A percentile compares a stretch with the other conserved stretches of the same genome.
phyloP scores from a whole-genome alignment of 1,284 basidiomycete species.

The Leccinum ponderosum region DNA sequence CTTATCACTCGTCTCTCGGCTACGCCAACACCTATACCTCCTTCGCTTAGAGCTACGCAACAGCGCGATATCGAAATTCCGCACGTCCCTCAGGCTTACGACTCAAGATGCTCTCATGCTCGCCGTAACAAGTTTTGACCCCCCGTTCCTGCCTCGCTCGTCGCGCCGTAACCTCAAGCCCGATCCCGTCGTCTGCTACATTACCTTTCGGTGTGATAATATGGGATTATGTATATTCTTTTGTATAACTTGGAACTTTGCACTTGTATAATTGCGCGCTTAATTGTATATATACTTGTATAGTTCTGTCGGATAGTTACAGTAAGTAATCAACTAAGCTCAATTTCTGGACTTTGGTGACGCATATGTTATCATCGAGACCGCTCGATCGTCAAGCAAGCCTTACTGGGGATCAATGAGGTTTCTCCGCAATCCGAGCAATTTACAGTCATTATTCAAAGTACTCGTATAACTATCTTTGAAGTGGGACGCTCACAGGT shows the following conservation, averaged over 20 bases:
- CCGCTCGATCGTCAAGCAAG: background rate
- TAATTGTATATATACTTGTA: constrained; percentile 28
- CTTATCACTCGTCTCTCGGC: constrained; percentile 12
- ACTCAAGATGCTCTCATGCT: constrained; percentile 29
- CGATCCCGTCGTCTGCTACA: constrained; percentile 11
- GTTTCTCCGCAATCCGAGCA: background rate
- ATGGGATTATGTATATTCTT: constrained; percentile 36
- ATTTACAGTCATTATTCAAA: background rate
- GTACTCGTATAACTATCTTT: background rate
- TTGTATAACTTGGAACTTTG: constrained; percentile 27
- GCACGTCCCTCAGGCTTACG: constrained; percentile 6
- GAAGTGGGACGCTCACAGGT: background rate
- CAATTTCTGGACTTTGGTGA: background rate
- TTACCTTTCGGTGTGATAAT: constrained; percentile 27
- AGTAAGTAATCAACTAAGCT: background rate
- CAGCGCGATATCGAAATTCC: constrained; percentile 1
- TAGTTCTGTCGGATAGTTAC: background rate
- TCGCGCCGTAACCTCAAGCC: constrained; percentile 25
- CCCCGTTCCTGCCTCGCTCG: constrained; percentile 6
- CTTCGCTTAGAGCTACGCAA: constrained; percentile 18
- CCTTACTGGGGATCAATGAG: background rate
- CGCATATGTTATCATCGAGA: background rate
- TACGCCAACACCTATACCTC: constrained; percentile 20
- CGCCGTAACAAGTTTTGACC: background rate
- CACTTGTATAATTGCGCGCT: constrained; percentile 29